A percentile compares a stretch with the other conserved stretches of the same genome.
phyloP scores from a whole-genome alignment of 306 rosid genomes.

The Quercus dentata region DNA sequence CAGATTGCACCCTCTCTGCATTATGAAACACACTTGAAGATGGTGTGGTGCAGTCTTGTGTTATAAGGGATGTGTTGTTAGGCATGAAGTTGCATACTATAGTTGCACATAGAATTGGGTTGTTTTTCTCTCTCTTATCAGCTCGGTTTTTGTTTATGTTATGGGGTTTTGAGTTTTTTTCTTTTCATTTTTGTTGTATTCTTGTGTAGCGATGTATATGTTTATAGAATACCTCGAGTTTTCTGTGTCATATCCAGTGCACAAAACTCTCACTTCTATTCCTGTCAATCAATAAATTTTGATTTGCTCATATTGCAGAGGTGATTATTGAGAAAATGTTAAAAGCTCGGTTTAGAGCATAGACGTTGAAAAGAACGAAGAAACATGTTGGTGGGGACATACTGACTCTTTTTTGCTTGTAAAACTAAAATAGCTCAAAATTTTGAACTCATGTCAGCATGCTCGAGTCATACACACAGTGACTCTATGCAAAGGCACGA shows the following conservation, averaged over 20 bases:
- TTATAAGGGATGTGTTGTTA: slow-evolving; percentile 10
- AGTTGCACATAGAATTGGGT: background rate
- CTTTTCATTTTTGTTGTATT: background rate
- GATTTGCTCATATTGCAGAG: background rate
- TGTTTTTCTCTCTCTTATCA: background rate
- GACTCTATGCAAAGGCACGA: background rate
- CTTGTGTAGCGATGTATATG: background rate
- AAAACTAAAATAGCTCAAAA: no score
- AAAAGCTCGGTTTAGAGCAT: background rate
- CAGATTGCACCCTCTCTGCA: background rate
- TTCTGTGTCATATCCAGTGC: background rate
- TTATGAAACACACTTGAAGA: slow-evolving; percentile 18
- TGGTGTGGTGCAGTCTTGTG: slow-evolving; percentile 12
- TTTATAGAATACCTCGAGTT: background rate
- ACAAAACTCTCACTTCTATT: background rate
- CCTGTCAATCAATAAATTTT: background rate
- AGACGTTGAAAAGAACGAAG: background rate
- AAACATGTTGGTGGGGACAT: background rate
- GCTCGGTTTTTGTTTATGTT: background rate
- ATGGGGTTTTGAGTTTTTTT: background rate
- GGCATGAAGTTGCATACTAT: slow-evolving; percentile 9
- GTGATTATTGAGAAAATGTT: background rate
- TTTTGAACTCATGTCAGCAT: background rate
- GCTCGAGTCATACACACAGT: background rate
- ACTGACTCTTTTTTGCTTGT: background rate